Evolutionary conservation across 2,329 filamentous ascomycete genomes (phyloP), one percentile per base, ranked within the genome.

Genomic region (Sporothrix pallida): DNA sequence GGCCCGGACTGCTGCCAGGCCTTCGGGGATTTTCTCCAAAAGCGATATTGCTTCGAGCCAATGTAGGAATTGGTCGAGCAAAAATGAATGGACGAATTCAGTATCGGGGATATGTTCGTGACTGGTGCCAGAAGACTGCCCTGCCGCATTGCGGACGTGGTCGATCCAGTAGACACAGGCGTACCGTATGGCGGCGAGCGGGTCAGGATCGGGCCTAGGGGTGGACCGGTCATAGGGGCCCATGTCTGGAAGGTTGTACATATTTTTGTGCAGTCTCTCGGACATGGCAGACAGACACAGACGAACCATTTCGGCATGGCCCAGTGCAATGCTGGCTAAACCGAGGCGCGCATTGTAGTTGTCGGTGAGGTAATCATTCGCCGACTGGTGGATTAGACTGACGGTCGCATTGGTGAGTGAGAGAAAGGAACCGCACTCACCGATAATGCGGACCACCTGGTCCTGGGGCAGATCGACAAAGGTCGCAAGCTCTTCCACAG

Each of bases 11-110:
- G 58, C 46, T 0, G 10, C 46, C 5, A 65, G 42, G 0, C 58
- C 70, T 3, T 17, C 44, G 6, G 46, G n/a, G 1, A 72, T 31
- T n/a, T 54, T 12, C 2, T 50, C 31, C 8, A 65, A 9, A 4
- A 72, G 70, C 5, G 70, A 72, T 1, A 72, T 31, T 6, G 58
- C n/a, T 60, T 72, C 70, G 5, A 72, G 50, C 70, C 70, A 72
- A 12, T 72, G 70, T 10, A 72, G 70, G n/a, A 72, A 46, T 13
- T 72, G 70, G n/a, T 54, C 13, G 6, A 56, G 70, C 4, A 71
- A 10, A 12, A 65, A 72, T 6, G 58, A 15, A 44, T 46, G 8
- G 7, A 65, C 10, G 42, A 9, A 2, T 12, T 44, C 15, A 9
- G 9, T 46, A 60, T 65, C 17, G 17, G 10, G 8, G n/a, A 44